A percentile compares a stretch with the other conserved stretches of the same genome.
These are phyloP conservation scores for Pleurotus cornucopiae DNA, from an alignment of 768 basidiomycete species.

Conservation along the genomic window DNA sequence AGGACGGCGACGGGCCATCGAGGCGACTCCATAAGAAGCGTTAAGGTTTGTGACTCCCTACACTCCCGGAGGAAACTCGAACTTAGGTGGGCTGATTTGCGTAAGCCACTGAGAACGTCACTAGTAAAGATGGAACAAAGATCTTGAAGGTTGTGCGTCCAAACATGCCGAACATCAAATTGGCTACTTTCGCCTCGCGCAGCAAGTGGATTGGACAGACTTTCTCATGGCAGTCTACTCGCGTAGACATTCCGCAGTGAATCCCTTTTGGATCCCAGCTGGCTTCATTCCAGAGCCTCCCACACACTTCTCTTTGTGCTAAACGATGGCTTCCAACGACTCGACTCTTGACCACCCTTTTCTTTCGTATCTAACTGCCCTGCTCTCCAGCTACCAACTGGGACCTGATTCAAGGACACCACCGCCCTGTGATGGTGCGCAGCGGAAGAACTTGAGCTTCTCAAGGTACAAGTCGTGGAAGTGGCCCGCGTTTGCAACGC, in stretches of 20 bases:
- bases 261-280: not conserved
- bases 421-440: conserved; percentile 55
- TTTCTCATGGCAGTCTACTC: no score
- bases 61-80: no score
- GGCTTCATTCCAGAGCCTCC: not conserved
- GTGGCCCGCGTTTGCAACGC: conserved; percentile 82
- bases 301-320: not conserved
- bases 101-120: no score
- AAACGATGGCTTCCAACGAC: not conserved
- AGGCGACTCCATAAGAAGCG: no score
- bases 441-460: conserved; percentile 71
- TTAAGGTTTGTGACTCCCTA: no score
- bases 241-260: not conserved
- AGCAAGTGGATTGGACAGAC: no score
- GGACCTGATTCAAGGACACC: conserved; percentile 43
- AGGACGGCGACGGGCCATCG: no score
- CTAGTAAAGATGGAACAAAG: no score
- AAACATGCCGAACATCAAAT: no score
- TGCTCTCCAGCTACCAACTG: conserved; percentile 58
- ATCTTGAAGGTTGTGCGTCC: no score
- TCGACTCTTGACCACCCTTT: not conserved
- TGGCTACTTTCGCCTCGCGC: no score
- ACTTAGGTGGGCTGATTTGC: no score
- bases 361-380: conserved; percentile 49
- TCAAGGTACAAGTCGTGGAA: conserved; percentile 82